Evolutionary conservation across 352 stramenopile species (phyloP), one percentile per base, ranked within the genome.

Genomic region (Pythium brassicae): DNA sequence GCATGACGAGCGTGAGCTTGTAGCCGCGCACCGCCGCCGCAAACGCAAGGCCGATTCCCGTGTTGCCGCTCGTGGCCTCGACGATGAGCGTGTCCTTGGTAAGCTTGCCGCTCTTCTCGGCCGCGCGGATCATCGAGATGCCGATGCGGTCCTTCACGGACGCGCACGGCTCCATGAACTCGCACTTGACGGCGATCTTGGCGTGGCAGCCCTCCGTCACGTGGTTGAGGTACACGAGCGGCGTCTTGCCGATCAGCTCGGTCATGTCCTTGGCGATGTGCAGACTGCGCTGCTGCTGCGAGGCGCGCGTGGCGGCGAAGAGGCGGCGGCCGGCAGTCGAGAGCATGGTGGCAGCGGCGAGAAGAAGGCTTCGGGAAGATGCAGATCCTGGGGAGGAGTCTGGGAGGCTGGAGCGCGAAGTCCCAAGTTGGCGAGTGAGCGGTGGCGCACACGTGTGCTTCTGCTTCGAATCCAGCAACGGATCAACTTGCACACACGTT

Each of bases 1-100:
- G 94, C 93, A 98, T 98, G 55, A 96, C 96, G 9, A 98, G 77
- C 59, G 95, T 96, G 37, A 98, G 66, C 62, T 94, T 90, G 74
- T 97, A 97, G 52, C 94, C 93, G 29, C 82, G 76, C 62, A 93
- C 87, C 9, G 88, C 85, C 8, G 83, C 85, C 25, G 96, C 92
- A 65, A 98, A 97, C 29, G 94, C 93, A 20, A 98, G 72, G 12
- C 89, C 92, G 55, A 98, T 98, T 44, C 94, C 94, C 3, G 93
- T 98, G 77, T 98, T 98, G 42, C 94, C 94, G n/a, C 76, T 93
- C 17, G 92, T 98, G 9, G 92, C 89, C 72, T 98, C 94, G 9
- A 98, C 94, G 53, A 99, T 91, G 42, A 88, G 68, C 53, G 78
- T 78, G 67, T 91, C 79, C 51, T 87, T 86, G 27, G 69, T 77